Base-by-base conservation (phyloP, 805 yeast genomes). In the Myxozyma melibiosi region DNA sequence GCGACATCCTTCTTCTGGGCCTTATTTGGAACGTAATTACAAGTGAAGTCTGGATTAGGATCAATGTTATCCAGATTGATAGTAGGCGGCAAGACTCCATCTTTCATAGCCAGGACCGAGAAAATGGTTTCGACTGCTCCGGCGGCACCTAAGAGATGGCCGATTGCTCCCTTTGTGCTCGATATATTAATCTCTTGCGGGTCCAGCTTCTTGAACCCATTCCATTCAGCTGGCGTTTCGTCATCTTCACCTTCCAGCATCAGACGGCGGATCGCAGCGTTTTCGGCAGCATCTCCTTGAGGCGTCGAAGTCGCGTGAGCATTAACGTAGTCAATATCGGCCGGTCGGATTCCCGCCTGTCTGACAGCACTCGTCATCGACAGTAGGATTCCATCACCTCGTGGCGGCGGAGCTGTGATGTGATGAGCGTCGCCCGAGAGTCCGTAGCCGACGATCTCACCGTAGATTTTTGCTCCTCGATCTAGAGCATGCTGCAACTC, bases 301-400 rank as follows among this genome's bases (percentile, higher is more conserved):
- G 76, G 74, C 0, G 99, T 94, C 0, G 96, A 88, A 0, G 99
- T 94, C 0, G 99, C 99, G 71, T 94, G 99, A 1, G 99, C 97
- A 72, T 95, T 94, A 46, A 94, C 78, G 67, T 90, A 94, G 44
- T 80, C 90, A 18, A 92, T 76, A 1, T 80, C 76, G 2, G 67
- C 43, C 0, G 84, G 78, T 1, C 69, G 68, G 1, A 85, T 56
- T 0, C 76, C 76, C 0, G 85, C 84, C 16, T 76, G 73, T 8
- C 60, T 49, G 25, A 91, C 61, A 0, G 98, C 96, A 79, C 81
- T 80, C 46, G 77, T 72, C 96, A 94, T 94, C 2, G 97, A 85
- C 60, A 87, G 75, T 58, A 70, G 76, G 0, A 97, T 98, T 11
- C 98, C 99, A 31, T 80, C 78, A 1, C 98, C 98, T 55, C 82